Evolutionary conservation across 306 rosid species (phyloP).

Genomic region (Sindora glabra): DNA sequence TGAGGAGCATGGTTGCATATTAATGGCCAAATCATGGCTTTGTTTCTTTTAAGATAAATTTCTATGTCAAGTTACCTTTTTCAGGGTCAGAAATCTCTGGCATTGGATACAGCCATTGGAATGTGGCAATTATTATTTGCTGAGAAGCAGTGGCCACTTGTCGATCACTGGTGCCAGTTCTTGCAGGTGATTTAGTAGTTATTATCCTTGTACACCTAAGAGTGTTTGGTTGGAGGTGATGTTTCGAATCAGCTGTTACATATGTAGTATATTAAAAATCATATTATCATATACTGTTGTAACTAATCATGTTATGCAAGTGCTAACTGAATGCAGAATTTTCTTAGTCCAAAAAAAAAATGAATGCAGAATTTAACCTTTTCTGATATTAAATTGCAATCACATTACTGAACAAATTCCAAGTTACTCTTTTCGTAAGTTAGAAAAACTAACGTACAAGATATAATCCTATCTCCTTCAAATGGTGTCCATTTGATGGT

Average conservation of each 20-base stretch:
- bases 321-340: too few species aligned
- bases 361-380: not conserved
- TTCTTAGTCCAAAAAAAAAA: too few species aligned
- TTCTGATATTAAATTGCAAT: not conserved
- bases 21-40: not conserved
- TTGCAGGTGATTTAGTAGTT: constrained; percentile 55
- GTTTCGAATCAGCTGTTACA: too few species aligned
- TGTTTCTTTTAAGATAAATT: not conserved
- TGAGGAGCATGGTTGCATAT: too few species aligned
- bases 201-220: not conserved
- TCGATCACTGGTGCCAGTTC: constrained; percentile 98
- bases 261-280: too few species aligned
- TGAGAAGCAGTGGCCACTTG: constrained; percentile 94
- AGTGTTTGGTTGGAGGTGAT: too few species aligned
- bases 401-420: not conserved
- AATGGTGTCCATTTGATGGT: not conserved
- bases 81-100: constrained; percentile 99
- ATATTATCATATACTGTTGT: too few species aligned
- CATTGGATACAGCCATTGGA: constrained; percentile 98
- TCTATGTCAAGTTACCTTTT: constrained; percentile 3
- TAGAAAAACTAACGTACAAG: not conserved
- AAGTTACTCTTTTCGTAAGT: not conserved
- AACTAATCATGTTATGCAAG: too few species aligned
- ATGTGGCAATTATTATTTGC: constrained; percentile 99
- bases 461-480: too few species aligned